Conservation (phyloP, 176 grass and related monocot species). For the Oryza longistaminata region DNA sequence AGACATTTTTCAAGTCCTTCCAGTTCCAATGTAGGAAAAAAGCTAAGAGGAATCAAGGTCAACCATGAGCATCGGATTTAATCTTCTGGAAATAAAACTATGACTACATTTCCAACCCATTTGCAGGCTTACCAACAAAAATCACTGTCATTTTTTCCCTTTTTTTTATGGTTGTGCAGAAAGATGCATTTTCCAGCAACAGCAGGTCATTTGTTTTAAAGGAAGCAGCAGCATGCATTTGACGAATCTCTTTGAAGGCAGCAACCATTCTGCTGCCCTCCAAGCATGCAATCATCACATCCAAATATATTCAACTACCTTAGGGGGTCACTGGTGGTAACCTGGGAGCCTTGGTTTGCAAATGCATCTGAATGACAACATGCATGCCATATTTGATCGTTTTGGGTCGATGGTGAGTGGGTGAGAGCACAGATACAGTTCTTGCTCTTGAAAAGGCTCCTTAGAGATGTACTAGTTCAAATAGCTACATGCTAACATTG, state of each 20-base stretch:
- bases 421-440: no score
- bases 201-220: neutral
- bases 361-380: neutral
- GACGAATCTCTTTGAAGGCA: neutral
- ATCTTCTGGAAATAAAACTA: neutral
- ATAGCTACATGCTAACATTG: neutral
- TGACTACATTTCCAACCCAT: neutral
- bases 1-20: neutral
- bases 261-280: neutral
- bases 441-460: neutral
- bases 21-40: neutral
- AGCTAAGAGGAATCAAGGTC: no score
- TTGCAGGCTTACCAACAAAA: neutral
- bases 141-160: neutral
- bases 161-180: neutral
- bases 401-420: neutral
- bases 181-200: neutral
- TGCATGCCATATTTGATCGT: neutral
- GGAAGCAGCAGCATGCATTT: neutral
- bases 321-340: neutral
- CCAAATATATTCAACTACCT: neutral
- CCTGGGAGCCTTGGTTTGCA: neutral
- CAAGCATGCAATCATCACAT: neutral
- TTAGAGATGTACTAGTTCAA: neutral
- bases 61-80: neutral